Evolutionary conservation across 164 flowering plant genomes (phyloP).

Genomic region (Buxus sempervirens): DNA sequence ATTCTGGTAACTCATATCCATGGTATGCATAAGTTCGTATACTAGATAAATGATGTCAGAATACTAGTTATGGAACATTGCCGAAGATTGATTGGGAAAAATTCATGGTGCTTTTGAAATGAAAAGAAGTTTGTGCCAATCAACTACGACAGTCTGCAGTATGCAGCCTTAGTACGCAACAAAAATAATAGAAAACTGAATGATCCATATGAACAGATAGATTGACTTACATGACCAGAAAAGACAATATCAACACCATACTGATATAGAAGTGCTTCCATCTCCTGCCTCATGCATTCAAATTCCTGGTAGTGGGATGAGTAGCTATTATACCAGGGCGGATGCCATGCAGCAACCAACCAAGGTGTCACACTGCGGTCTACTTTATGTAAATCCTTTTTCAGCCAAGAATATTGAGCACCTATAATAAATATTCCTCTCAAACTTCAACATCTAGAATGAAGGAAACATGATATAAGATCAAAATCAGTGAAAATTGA

Average conservation of each 20-base stretch:
- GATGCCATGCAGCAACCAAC: conserved; percentile 93
- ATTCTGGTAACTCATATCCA: no score
- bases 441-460: neutral
- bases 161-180: neutral
- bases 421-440: conserved; percentile 33
- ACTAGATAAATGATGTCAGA: no score
- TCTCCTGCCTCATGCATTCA: conserved; percentile 93
- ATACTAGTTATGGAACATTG: no score
- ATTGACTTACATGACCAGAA: conserved; percentile 75
- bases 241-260: conserved; percentile 74
- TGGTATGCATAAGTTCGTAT: no score
- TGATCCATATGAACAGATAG: neutral
- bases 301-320: conserved; percentile 92
- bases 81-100: no score
- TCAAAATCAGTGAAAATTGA: neutral
- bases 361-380: conserved; percentile 73
- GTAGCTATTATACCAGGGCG: conserved; percentile 96
- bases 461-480: neutral
- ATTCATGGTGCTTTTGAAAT: no score
- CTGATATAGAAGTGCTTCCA: conserved; percentile 72
- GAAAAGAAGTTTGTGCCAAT: neutral
- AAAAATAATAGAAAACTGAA: neutral
- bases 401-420: conserved; percentile 77
- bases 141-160: neutral
- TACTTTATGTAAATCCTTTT: conserved; percentile 44